A percentile compares a stretch with the other conserved stretches of the same genome.
phyloP scores from a whole-genome alignment of 129 eudicot genomes.

The Ambrosia artemisiifolia region DNA sequence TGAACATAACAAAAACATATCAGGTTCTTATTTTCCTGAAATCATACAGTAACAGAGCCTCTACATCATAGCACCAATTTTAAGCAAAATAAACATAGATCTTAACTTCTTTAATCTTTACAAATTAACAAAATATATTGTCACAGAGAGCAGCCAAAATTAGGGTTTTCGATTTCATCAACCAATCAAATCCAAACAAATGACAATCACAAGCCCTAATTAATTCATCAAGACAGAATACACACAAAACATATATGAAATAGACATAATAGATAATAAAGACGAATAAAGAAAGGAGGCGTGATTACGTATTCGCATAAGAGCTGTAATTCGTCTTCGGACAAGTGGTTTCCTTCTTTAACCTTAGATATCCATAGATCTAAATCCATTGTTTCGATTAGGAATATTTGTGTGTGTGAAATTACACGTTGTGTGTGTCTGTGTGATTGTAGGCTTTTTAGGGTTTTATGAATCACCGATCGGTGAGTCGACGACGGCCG shows the following conservation, averaged over 20 bases:
- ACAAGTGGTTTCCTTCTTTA: conserved; percentile 93
- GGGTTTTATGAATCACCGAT: conserved; percentile 21
- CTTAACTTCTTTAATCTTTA: not conserved
- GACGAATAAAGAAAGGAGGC: not conserved
- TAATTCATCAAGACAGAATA: not conserved
- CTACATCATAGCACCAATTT: conserved; percentile 16
- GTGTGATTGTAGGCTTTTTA: not conserved
- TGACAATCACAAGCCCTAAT: conserved; percentile 5
- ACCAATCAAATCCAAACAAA: conserved; percentile 4
- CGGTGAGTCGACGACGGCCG: conserved; percentile 30
- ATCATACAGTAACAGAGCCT: not conserved
- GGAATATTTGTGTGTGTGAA: not conserved
- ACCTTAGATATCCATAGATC: conserved; percentile 95
- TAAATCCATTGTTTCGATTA: conserved; percentile 66
- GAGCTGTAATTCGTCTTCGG: conserved; percentile 98
- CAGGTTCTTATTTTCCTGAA: not conserved
- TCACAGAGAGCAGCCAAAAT: conserved; percentile 15
- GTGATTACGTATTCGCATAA: conserved; percentile 84
- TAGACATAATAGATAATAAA: not conserved
- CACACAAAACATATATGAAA: not conserved
- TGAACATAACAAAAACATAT: not conserved
- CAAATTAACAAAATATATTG: not conserved
- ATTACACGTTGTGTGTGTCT: not conserved
- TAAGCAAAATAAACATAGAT: conserved; percentile 5
- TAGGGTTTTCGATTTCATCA: conserved; percentile 28